Evolutionary conservation across 2,329 filamentous ascomycete species (phyloP), one percentile per base, ranked within the genome.

Genomic region (Samsoniella hepiali): DNA sequence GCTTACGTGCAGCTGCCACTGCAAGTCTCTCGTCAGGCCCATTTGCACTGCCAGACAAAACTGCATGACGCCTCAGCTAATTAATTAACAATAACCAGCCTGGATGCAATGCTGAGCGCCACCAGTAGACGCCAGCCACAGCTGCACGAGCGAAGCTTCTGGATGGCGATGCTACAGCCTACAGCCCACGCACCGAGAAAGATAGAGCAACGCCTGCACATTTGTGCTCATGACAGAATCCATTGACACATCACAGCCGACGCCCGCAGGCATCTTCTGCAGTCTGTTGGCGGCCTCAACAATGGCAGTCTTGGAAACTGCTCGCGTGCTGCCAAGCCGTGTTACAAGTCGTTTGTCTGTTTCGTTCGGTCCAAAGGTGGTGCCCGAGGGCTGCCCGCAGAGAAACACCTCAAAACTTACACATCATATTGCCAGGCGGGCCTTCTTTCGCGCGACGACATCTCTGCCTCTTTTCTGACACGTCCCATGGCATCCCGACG

Each of bases 351-450:
- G 32, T 49, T 58, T 58, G 42, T 42, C 34, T 29, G 38, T 58
- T 38, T 51, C 34, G 4, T 50, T 47, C 17, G 42, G 6, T n/a
- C n/a, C 4, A 58, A 36, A 49, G 34, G 22, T 11, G 31, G 32
- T 49, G 55, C 42, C 31, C 42, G 42, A 58, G 31, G 44, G 55
- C 31, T 31, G n/a, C 31, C 40, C 40, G 40, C 31, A 49, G 49
- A 49, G 42, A 58, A 49, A 58, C 42, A 36, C 42, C 55, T 47
- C 44, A 59, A 59, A 59, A 50, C 57, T 59, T 59, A 59, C 57
- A 59, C 45, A 59, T 59, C 57, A 59, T 59, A 59, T 59, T 51
- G 36, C 44, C 15, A 13, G 34, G 32, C 34, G 57, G 57, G n/a
- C 45, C 45, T 45, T 31, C 42, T 34, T 29, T 40, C 22, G 7